Percentiles rank a stretch among this genome's conserved stretches.
Conservation (phyloP, 352 stramenopile species). For the Pythium aphanidermatum region DNA sequence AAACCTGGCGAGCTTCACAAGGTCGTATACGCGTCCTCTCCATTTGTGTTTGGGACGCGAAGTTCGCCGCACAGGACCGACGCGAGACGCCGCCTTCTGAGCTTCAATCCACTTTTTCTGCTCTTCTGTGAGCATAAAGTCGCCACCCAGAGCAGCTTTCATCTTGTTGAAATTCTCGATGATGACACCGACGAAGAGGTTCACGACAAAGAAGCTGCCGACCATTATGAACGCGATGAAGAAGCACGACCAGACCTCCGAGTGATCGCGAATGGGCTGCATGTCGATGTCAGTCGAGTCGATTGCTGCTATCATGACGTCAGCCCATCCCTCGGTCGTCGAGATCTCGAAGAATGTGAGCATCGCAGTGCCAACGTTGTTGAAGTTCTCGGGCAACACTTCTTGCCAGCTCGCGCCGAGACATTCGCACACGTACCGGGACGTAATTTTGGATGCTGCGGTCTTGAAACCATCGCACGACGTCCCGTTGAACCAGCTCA, state of each 20-base stretch:
- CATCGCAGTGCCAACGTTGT: conserved; percentile 81
- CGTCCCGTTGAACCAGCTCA: conserved; percentile 47
- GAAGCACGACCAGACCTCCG: conserved; percentile 73
- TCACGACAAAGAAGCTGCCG: conserved; percentile 92
- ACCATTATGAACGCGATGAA: conserved; percentile 91
- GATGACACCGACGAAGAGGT: conserved; percentile 92
- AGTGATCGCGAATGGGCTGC: conserved; percentile 88
- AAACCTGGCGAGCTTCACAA: conserved; percentile 66
- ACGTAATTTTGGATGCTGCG: conserved; percentile 33
- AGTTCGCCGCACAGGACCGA: conserved; percentile 53
- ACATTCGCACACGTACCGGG: conserved; percentile 64
- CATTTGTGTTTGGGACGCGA: conserved; percentile 44
- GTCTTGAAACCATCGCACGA: conserved; percentile 32
- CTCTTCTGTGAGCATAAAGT: conserved; percentile 83
- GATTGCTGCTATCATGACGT: conserved; percentile 90
- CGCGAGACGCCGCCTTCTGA: conserved; percentile 53
- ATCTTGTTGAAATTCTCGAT: conserved; percentile 94
- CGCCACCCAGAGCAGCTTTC: conserved; percentile 67
- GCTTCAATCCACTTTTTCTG: conserved; percentile 90
- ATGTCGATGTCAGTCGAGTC: conserved; percentile 86
- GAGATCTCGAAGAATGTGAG: conserved; percentile 91
- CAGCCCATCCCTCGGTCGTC: conserved; percentile 89
- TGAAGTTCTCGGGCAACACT: conserved; percentile 70
- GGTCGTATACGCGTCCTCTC: conserved; percentile 53
- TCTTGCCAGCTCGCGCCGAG: conserved; percentile 40